Percentiles rank a stretch among this genome's conserved stretches.
These are phyloP conservation scores for Avena atlantica DNA, from an alignment of 176 grass and related monocot genomes.

Conservation along the genomic window DNA sequence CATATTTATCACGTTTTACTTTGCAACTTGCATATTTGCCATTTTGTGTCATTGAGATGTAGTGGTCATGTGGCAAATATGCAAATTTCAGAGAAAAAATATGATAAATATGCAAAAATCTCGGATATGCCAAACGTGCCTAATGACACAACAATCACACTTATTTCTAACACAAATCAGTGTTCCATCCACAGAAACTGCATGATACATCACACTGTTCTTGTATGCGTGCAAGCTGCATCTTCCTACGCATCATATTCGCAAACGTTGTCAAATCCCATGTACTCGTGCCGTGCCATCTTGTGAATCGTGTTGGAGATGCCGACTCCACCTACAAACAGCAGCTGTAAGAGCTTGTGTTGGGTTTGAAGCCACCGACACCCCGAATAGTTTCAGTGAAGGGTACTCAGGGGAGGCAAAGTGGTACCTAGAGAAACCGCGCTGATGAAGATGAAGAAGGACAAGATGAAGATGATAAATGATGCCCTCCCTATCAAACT, in stretches of 20 bases:
- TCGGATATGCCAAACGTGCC: not conserved
- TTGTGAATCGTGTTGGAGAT: constrained; percentile 55
- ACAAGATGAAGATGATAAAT: constrained; percentile 77
- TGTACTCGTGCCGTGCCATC: constrained; percentile 60
- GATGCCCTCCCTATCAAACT: constrained; percentile 68
- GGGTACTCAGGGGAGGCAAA: not conserved
- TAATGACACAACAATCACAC: not conserved
- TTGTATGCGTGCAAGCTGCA: not conserved
- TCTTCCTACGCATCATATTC: constrained; percentile 19
- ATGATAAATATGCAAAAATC: no score
- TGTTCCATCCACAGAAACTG: not conserved
- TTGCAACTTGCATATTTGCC: no score
- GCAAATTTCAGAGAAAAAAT: no score
- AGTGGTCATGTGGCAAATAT: no score
- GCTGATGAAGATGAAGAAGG: constrained; percentile 72
- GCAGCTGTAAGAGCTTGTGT: not conserved
- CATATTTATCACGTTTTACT: no score
- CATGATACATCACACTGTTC: not conserved
- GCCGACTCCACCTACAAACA: constrained; percentile 61
- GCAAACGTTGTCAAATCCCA: constrained; percentile 71
- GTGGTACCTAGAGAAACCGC: constrained; percentile 56
- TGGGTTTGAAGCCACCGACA: not conserved
- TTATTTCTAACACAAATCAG: not conserved
- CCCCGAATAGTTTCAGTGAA: not conserved
- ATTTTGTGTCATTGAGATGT: no score